A percentile compares a stretch with the other conserved stretches of the same genome.
phyloP scores from a whole-genome alignment of 768 basidiomycete species.

The Leccinum boreale region DNA sequence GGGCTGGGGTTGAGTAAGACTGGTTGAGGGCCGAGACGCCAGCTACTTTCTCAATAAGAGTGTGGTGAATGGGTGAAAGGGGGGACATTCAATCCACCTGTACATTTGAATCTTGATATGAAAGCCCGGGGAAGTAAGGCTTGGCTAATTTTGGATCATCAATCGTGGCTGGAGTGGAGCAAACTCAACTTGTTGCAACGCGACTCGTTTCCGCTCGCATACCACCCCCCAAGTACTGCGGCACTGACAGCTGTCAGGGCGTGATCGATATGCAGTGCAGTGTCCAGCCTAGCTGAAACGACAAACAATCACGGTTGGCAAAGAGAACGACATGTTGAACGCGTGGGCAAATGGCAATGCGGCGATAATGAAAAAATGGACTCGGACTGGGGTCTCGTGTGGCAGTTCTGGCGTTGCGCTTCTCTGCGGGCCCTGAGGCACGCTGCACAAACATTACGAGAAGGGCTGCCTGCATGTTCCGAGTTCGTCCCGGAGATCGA shows the following conservation, averaged over 20 bases:
- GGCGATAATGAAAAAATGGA: slow-evolving; percentile 16
- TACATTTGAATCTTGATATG: slow-evolving; percentile 1
- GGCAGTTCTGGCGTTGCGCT: slow-evolving; percentile 5
- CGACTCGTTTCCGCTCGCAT: slow-evolving; percentile 22
- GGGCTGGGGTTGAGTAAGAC: background rate
- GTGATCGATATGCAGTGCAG: slow-evolving; percentile 14
- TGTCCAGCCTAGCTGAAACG: slow-evolving; percentile 3
- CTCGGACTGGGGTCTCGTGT: slow-evolving; percentile 3
- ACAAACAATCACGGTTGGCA: slow-evolving; percentile 1
- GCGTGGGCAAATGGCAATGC: slow-evolving; percentile 9
- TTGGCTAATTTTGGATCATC: background rate
- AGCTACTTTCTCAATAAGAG: background rate
- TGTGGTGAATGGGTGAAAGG: slow-evolving; percentile 8
- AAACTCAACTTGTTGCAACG: slow-evolving; percentile 4
- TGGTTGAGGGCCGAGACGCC: slow-evolving; percentile 3
- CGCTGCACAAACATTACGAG: slow-evolving; percentile 3
- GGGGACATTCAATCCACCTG: slow-evolving; percentile 2
- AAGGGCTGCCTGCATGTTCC: background rate
- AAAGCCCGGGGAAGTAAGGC: slow-evolving; percentile 14
- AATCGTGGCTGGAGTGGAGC: slow-evolving; percentile 12
- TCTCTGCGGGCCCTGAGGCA: slow-evolving; percentile 9
- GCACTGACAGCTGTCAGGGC: background rate
- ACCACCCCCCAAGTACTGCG: background rate
- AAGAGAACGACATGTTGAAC: slow-evolving; percentile 7
- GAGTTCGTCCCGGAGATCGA: slow-evolving; percentile 1